A percentile compares a stretch with the other conserved stretches of the same genome.
phyloP scores from a whole-genome alignment of 768 basidiomycete species.

The Amanita muscaria region DNA sequence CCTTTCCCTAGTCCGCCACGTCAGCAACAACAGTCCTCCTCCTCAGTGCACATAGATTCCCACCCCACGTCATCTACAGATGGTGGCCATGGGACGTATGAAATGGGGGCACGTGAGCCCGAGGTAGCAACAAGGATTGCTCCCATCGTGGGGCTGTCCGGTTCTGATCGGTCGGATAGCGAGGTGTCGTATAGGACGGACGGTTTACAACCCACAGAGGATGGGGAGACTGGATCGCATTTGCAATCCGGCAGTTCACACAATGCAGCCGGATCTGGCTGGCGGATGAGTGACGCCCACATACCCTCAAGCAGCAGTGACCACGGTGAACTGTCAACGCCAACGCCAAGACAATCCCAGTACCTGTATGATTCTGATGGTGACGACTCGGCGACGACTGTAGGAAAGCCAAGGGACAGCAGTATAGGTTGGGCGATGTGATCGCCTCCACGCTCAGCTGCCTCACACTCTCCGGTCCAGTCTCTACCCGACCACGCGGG shows the following conservation, averaged over 20 bases:
- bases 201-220: slow-evolving; percentile 29
- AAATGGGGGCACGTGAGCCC: slow-evolving; percentile 24
- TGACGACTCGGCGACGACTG: slow-evolving; percentile 23
- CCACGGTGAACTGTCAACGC: background rate
- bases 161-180: slow-evolving; percentile 23
- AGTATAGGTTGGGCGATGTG: slow-evolving; percentile 31
- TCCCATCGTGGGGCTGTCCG: background rate
- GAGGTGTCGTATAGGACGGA: slow-evolving; percentile 33
- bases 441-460: too few relatives aligned
- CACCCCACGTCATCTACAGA: background rate
- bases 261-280: background rate
- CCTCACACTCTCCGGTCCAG: too few relatives aligned
- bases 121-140: background rate
- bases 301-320: background rate
- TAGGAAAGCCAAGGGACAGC: slow-evolving; percentile 13
- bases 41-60: background rate
- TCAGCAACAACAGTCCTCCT: background rate
- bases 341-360: slow-evolving; percentile 4
- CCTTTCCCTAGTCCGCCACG: slow-evolving; percentile 20
- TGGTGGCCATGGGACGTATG: slow-evolving; percentile 22
- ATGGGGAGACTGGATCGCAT: slow-evolving; percentile 15
- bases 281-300: too few relatives aligned
- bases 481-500: too few relatives aligned
- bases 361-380: slow-evolving; percentile 15
- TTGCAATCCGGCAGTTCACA: background rate